Evolutionary conservation across 495 filamentous ascomycete species (phyloP).

Genomic region (Chaetomium tenue): DNA sequence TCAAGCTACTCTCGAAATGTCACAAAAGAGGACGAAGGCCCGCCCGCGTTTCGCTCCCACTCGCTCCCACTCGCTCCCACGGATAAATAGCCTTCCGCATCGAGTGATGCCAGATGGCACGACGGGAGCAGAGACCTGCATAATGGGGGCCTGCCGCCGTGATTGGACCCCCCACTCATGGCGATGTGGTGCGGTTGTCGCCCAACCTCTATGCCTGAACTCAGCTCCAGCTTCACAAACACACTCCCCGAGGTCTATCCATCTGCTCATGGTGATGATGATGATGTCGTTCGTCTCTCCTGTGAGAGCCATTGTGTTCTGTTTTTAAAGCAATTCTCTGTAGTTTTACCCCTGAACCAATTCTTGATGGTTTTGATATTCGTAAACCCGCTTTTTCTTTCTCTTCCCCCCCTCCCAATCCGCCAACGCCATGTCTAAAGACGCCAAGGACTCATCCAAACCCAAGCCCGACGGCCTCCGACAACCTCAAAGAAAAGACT

Average conservation of each 20-base stretch:
- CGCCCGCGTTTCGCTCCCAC: conserved; percentile 21
- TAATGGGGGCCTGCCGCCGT: conserved; percentile 31
- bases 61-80: conserved; percentile 10
- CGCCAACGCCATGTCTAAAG: conserved; percentile 30
- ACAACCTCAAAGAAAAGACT: conserved; percentile 36
- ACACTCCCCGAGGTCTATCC: conserved; percentile 1
- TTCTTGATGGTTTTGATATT: conserved; percentile 16
- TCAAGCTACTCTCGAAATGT: not conserved
- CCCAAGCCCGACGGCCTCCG: conserved; percentile 26
- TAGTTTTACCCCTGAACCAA: not conserved
- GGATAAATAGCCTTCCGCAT: conserved; percentile 30
- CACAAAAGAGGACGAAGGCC: not conserved
- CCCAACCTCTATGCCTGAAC: conserved; percentile 38
- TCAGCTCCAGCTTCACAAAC: conserved; percentile 15
- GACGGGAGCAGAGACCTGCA: conserved; percentile 29
- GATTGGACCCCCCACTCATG: conserved; percentile 33
- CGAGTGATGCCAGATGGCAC: conserved; percentile 40
- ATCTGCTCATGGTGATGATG: not conserved
- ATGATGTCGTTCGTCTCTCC: not conserved
- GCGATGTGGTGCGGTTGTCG: conserved; percentile 30
- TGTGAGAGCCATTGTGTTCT: conserved; percentile 15
- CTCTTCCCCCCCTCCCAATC: conserved; percentile 15
- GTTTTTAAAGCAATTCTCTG: conserved; percentile 9
- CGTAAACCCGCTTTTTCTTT: conserved; percentile 14
- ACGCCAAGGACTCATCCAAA: conserved; percentile 29